phyloP scores from a whole-genome alignment of 73 alveolate genomes.

The Halteria grandinella region DNA sequence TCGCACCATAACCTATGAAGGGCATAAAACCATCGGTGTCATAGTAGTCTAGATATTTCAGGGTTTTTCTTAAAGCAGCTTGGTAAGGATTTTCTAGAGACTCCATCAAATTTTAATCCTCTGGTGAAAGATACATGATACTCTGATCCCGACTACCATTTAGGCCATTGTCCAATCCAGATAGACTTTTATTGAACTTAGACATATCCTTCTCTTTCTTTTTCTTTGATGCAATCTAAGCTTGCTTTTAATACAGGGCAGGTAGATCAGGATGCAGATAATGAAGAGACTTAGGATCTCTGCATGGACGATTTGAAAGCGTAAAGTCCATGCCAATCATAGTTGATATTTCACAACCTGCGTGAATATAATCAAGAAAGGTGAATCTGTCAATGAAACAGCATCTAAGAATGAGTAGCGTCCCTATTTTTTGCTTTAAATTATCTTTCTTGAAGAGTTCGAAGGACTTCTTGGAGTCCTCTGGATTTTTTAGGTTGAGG shows the following conservation, averaged over 20 bases:
- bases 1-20: slow-evolving; percentile 94
- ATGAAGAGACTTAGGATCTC: slow-evolving; percentile 86
- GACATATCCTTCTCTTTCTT: too few species aligned
- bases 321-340: slow-evolving; percentile 96
- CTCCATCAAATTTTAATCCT: too few species aligned
- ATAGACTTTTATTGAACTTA: too few species aligned
- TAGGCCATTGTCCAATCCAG: too few species aligned
- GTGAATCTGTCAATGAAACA: slow-evolving; percentile 55
- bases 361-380: slow-evolving; percentile 92
- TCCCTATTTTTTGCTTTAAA: too few species aligned
- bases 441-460: too few species aligned
- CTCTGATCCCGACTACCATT: too few species aligned
- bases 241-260: too few species aligned
- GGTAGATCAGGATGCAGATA: slow-evolving; percentile 54
- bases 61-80: slow-evolving; percentile 21
- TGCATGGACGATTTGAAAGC: slow-evolving; percentile 74
- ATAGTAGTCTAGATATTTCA: slow-evolving; percentile 81
- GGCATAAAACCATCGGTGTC: slow-evolving; percentile 93
- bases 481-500: too few species aligned
- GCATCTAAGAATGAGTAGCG: slow-evolving; percentile 30
- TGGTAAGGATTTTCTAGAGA: slow-evolving; percentile 14
- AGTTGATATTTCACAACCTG: slow-evolving; percentile 84
- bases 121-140: too few species aligned
- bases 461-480: too few species aligned
- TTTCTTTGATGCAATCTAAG: too few species aligned